Conservation (phyloP, 164 flowering plant genomes). For the Euptelea pleiosperma region DNA sequence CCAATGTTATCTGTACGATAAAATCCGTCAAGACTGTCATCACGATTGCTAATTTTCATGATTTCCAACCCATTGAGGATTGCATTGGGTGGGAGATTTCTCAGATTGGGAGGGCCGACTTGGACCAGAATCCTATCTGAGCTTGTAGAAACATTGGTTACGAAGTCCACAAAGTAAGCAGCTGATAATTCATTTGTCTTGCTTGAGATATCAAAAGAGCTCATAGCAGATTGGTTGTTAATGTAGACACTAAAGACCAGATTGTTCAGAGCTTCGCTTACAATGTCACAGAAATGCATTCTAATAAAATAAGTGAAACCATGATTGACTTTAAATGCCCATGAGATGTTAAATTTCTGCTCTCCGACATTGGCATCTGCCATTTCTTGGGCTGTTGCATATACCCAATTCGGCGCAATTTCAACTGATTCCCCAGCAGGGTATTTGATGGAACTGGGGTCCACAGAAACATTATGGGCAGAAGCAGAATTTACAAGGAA, state of each 20-base stretch:
- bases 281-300: conserved; percentile 61
- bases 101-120: conserved; percentile 38
- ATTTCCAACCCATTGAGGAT: conserved; percentile 57
- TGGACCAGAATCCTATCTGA: conserved; percentile 32
- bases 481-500: conserved; percentile 31
- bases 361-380: conserved; percentile 44
- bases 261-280: conserved; percentile 27
- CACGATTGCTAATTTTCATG: conserved; percentile 39
- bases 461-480: conserved; percentile 28
- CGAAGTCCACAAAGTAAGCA: conserved; percentile 42
- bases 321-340: conserved; percentile 41
- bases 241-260: conserved; percentile 45
- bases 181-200: conserved; percentile 31
- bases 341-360: conserved; percentile 47
- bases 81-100: conserved; percentile 36
- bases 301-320: conserved; percentile 41
- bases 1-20: neutral
- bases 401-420: conserved; percentile 50
- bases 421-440: conserved; percentile 33
- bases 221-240: conserved; percentile 38
- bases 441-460: conserved; percentile 33
- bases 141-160: conserved; percentile 23
- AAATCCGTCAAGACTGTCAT: conserved; percentile 33
- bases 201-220: conserved; percentile 40
- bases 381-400: conserved; percentile 60